Evolutionary conservation across 805 yeast species (phyloP).

Genomic region (Ogataea minuta): DNA sequence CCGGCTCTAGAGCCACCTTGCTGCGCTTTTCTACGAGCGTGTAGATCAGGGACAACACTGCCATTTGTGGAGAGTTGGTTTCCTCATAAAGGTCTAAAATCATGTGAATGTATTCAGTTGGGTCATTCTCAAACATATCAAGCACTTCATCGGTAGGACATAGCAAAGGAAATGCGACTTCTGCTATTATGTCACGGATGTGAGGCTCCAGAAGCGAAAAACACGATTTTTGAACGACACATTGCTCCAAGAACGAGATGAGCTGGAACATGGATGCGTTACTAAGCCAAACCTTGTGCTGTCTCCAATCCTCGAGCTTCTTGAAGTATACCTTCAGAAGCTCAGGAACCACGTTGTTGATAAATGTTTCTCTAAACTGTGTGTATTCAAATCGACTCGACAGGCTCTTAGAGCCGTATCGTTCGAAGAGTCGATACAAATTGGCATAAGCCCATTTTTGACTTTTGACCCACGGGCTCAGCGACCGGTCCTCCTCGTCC

Average conservation of each 20-base stretch:
- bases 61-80: constrained; percentile 65
- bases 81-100: constrained; percentile 66
- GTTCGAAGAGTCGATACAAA: constrained; percentile 62
- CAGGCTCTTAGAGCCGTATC: constrained; percentile 59
- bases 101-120: constrained; percentile 84
- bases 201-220: constrained; percentile 75
- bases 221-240: constrained; percentile 55
- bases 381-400: constrained; percentile 51
- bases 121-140: constrained; percentile 83
- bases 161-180: constrained; percentile 75
- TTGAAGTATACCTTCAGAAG: constrained; percentile 61
- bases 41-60: constrained; percentile 70
- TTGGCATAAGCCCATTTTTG: constrained; percentile 91
- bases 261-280: constrained; percentile 62
- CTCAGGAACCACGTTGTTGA: constrained; percentile 66
- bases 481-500: constrained; percentile 51
- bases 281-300: constrained; percentile 64
- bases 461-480: constrained; percentile 65
- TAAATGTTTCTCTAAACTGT: constrained; percentile 57
- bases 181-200: constrained; percentile 59
- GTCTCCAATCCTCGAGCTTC: constrained; percentile 74
- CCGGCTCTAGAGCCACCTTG: constrained; percentile 55
- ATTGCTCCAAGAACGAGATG: constrained; percentile 59
- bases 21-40: constrained; percentile 71
- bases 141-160: constrained; percentile 70